Conservation (phyloP, 78 protist species). For the Polysphondylium violaceum region DNA sequence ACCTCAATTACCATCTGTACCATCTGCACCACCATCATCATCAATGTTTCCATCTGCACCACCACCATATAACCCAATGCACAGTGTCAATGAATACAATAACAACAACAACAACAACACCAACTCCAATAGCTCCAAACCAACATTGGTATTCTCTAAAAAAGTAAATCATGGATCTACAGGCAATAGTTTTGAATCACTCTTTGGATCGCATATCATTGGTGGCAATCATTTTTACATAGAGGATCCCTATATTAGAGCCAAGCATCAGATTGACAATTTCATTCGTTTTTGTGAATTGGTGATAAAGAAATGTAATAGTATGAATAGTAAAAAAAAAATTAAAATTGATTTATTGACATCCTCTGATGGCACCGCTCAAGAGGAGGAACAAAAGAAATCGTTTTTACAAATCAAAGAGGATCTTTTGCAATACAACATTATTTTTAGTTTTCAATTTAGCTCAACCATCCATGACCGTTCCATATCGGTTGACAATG, state of each 20-base stretch:
- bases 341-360: conserved; percentile 17
- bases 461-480: conserved; percentile 54
- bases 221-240: conserved; percentile 6
- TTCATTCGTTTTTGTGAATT: conserved; percentile 30
- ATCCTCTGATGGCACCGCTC: conserved; percentile 21
- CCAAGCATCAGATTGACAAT: conserved; percentile 62
- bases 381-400: conserved; percentile 44
- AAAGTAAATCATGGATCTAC: conserved; percentile 33
- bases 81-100: too few species aligned
- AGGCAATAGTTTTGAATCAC: conserved; percentile 27
- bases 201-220: conserved; percentile 35
- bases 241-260: conserved; percentile 72
- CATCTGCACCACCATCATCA: conserved; percentile 13
- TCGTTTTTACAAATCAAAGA: conserved; percentile 8
- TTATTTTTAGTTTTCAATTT: conserved; percentile 26
- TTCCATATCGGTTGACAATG: conserved; percentile 20
- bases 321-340: background rate
- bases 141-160: background rate
- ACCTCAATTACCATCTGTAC: conserved; percentile 26
- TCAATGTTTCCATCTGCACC: too few species aligned
- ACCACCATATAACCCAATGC: conserved; percentile 11
- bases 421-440: conserved; percentile 4
- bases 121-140: background rate
- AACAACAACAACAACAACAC: background rate
- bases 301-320: background rate